These are phyloP conservation scores for Spathaspora girioi DNA, from an alignment of 805 yeast genomes.

Conservation along the genomic window DNA sequence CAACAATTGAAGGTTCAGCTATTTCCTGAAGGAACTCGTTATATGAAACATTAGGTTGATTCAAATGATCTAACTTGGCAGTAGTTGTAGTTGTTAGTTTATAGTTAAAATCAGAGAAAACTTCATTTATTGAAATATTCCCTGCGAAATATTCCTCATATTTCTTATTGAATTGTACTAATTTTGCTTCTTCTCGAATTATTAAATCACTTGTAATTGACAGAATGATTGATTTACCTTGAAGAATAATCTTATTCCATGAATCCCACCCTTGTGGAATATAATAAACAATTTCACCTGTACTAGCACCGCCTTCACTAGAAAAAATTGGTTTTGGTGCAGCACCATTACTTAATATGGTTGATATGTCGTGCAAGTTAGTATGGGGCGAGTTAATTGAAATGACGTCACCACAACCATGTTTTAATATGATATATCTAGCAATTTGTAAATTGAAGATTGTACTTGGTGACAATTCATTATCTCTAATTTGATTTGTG, in stretches of 20 bases:
- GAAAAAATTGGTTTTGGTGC: conserved; percentile 15
- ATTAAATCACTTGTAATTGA: conserved; percentile 14
- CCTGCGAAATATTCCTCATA: conserved; percentile 4
- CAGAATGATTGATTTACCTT: conserved; percentile 20
- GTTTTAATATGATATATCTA: conserved; percentile 28
- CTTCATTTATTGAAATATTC: background rate
- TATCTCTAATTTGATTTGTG: conserved; percentile 11
- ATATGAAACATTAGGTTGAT: background rate
- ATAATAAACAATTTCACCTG: conserved; percentile 15
- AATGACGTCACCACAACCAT: conserved; percentile 16
- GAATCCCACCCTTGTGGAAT: conserved; percentile 54
- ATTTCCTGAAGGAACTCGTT: background rate
- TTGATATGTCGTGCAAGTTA: conserved; percentile 2
- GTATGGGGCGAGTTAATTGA: conserved; percentile 2
- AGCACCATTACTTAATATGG: conserved; percentile 5
- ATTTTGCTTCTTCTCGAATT: conserved; percentile 20
- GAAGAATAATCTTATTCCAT: conserved; percentile 44
- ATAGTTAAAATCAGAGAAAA: background rate
- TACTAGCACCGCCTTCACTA: conserved; percentile 7
- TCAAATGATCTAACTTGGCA: background rate
- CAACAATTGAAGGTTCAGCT: background rate
- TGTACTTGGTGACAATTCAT: conserved; percentile 15
- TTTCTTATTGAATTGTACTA: conserved; percentile 5
- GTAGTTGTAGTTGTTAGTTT: background rate
- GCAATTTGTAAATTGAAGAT: conserved; percentile 32